These are phyloP conservation scores for Fraxinus ornus DNA, from an alignment of 305 asterid genomes.

Conservation along the genomic window DNA sequence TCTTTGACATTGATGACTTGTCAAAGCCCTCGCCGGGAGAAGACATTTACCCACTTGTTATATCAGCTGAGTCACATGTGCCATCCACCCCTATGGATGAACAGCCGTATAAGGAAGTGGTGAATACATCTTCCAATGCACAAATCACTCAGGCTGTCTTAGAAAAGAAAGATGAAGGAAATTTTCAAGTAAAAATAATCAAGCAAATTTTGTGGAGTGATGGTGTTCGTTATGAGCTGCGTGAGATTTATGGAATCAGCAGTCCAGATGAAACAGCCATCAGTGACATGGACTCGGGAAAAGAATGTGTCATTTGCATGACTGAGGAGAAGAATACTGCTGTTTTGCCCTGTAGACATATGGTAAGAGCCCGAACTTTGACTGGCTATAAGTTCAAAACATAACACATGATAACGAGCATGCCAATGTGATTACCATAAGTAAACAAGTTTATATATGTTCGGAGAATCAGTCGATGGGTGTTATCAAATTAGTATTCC, in stretches of 20 bases:
- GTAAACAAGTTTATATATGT: conserved; percentile 3
- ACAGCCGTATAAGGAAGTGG: conserved; percentile 29
- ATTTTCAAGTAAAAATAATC: conserved; percentile 64
- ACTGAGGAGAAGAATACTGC: conserved; percentile 84
- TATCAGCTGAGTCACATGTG: conserved; percentile 56
- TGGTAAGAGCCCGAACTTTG: conserved; percentile 51
- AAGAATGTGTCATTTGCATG: conserved; percentile 94
- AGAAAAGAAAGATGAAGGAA: conserved; percentile 46
- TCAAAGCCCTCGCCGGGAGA: conserved; percentile 66
- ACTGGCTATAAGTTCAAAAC: background rate
- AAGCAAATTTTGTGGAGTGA: conserved; percentile 80
- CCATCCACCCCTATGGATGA: conserved; percentile 29
- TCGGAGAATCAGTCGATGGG: background rate
- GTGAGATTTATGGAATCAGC: conserved; percentile 76
- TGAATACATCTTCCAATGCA: conserved; percentile 47
- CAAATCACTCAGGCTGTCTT: conserved; percentile 81
- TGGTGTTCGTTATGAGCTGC: conserved; percentile 77
- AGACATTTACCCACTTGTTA: conserved; percentile 77
- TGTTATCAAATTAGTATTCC: background rate
- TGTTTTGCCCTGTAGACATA: conserved; percentile 87
- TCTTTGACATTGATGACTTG: conserved; percentile 74
- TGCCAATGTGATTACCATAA: background rate
- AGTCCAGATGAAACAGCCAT: conserved; percentile 50
- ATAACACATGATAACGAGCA: background rate
- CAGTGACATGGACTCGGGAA: conserved; percentile 59